A percentile compares a stretch with the other conserved stretches of the same genome.
These are phyloP conservation scores for Tinospora cordifolia DNA, from an alignment of 164 flowering plant species.

Conservation along the genomic window DNA sequence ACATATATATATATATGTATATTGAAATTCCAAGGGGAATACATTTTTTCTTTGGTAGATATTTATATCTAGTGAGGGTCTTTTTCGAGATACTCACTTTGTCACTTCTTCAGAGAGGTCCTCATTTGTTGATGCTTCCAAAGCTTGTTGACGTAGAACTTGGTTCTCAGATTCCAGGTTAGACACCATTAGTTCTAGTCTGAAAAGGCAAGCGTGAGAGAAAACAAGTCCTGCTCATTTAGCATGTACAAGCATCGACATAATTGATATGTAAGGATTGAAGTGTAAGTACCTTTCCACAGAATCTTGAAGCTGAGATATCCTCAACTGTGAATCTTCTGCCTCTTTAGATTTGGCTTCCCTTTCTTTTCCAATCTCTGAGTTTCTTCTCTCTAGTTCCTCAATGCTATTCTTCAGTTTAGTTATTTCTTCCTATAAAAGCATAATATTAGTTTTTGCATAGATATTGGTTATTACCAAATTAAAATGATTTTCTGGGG, in stretches of 20 bases:
- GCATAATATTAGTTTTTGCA: slow-evolving; percentile 3
- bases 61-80: neutral
- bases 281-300: slow-evolving; percentile 47
- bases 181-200: slow-evolving; percentile 56
- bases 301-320: slow-evolving; percentile 48
- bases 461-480: neutral
- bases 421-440: slow-evolving; percentile 38
- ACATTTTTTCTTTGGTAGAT: neutral
- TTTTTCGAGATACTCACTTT: slow-evolving; percentile 32
- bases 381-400: slow-evolving; percentile 40
- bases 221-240: slow-evolving; percentile 6
- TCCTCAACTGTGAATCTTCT: slow-evolving; percentile 44
- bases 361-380: slow-evolving; percentile 43
- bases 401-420: slow-evolving; percentile 36
- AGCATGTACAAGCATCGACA: neutral
- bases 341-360: slow-evolving; percentile 40
- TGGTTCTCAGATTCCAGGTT: slow-evolving; percentile 79
- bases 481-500: neutral
- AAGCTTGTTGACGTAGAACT: slow-evolving; percentile 73
- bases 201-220: slow-evolving; percentile 21
- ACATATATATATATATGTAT: too few species aligned
- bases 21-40: too few species aligned
- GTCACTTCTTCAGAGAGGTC: slow-evolving; percentile 49
- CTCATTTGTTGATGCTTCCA: slow-evolving; percentile 48
- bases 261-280: neutral